phyloP scores from a whole-genome alignment of 2,329 filamentous ascomycete species.

The Zelopaecilomyces penicillatus region DNA sequence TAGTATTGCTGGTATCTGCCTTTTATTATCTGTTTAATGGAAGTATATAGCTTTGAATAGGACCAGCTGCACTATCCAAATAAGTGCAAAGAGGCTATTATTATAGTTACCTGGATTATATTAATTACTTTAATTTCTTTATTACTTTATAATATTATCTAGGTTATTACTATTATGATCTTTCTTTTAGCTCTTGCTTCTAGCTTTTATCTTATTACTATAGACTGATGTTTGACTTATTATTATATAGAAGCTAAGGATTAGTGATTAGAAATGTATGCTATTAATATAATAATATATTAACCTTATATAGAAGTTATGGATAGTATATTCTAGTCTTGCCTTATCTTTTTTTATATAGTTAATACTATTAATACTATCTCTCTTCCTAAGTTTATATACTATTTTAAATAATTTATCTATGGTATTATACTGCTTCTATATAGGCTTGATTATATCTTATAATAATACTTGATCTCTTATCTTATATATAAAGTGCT shows the following conservation, averaged over 20 bases:
- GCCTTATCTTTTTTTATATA: not conserved
- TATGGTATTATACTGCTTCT: slow-evolving; percentile 6
- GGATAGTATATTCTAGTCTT: slow-evolving; percentile 1
- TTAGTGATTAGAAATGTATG: not conserved
- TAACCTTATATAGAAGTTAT: slow-evolving; percentile 3
- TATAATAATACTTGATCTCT: slow-evolving; percentile 3
- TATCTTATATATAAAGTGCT: slow-evolving; percentile 4
- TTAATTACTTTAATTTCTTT: no score
- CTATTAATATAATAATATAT: slow-evolving; percentile 2
- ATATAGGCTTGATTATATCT: slow-evolving; percentile 6
- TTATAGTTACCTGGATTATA: no score
- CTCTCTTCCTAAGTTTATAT: not conserved
- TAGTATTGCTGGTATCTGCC: no score
- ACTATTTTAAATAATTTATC: slow-evolving; percentile 1
- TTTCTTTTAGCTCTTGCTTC: not conserved
- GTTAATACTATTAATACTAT: no score
- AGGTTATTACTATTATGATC: not conserved
- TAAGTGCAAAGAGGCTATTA: no score
- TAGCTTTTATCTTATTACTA: not conserved
- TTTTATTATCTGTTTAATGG: no score
- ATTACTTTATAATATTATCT: not conserved
- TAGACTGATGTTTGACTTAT: slow-evolving; percentile 1
- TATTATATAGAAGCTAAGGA: slow-evolving; percentile 5
- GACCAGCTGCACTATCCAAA: no score
- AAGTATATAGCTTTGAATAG: no score